Evolutionary conservation across 768 basidiomycete species (phyloP).

Genomic region (Butyriboletus loyo): DNA sequence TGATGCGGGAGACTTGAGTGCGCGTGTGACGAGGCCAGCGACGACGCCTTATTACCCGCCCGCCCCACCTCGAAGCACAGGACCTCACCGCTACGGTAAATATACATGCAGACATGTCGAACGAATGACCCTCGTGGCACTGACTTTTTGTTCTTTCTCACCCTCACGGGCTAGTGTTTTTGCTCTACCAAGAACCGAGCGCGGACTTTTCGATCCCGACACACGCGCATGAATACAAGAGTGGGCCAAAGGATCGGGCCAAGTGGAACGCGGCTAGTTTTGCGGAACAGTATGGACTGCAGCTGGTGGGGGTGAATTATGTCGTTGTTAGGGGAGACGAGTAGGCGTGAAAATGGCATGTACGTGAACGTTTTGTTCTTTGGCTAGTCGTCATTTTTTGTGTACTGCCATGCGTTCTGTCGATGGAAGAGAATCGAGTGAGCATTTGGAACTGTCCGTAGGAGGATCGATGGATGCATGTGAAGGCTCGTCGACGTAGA

Average conservation of each 20-base stretch:
- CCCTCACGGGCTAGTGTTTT: conserved; percentile 39
- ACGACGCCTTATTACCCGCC: conserved; percentile 58
- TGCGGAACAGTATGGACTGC: conserved; percentile 48
- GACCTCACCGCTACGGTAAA: conserved; percentile 56
- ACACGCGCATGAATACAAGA: conserved; percentile 45
- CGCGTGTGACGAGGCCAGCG: conserved; percentile 43
- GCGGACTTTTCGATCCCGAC: conserved; percentile 39
- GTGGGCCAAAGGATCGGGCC: conserved; percentile 42
- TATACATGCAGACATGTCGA: neutral
- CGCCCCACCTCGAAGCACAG: conserved; percentile 51
- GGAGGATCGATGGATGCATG: neutral
- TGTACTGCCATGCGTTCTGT: neutral
- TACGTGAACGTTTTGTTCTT: neutral
- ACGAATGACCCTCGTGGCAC: neutral
- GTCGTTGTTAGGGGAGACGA: conserved; percentile 39
- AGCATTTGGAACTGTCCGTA: neutral
- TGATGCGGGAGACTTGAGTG: conserved; percentile 33
- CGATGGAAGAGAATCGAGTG: too few species aligned
- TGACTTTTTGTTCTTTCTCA: neutral
- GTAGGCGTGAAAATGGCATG: neutral
- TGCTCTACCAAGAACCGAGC: conserved; percentile 59
- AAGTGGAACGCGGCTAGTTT: conserved; percentile 58
- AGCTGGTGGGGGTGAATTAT: conserved; percentile 58
- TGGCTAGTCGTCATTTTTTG: neutral
- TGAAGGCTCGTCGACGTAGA: neutral